A percentile compares a stretch with the other conserved stretches of the same genome.
These are phyloP conservation scores for Jacaranda mimosifolia DNA, from an alignment of 257 asterid species.

Conservation along the genomic window DNA sequence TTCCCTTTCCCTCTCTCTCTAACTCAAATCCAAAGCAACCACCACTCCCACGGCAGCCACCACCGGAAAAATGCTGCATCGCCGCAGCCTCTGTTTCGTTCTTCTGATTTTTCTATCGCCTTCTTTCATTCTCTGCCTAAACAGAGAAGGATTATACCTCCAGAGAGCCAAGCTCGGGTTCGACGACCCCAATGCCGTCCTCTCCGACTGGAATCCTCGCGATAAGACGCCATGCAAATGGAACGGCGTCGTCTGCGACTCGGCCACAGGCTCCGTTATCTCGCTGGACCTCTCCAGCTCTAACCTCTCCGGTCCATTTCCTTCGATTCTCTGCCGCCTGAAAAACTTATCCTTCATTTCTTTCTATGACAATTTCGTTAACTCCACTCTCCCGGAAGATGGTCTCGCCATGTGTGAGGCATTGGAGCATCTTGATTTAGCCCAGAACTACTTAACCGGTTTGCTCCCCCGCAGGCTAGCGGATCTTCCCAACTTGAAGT, in stretches of 20 bases:
- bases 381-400: slow-evolving; percentile 57
- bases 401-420: slow-evolving; percentile 57
- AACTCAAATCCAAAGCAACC: neutral
- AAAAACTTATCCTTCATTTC: slow-evolving; percentile 56
- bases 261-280: slow-evolving; percentile 47
- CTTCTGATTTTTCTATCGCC: slow-evolving; percentile 39
- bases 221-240: slow-evolving; percentile 73
- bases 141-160: slow-evolving; percentile 66
- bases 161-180: slow-evolving; percentile 62
- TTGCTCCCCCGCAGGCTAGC: slow-evolving; percentile 58
- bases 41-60: slow-evolving; percentile 11
- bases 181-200: slow-evolving; percentile 70
- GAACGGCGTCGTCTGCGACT: slow-evolving; percentile 74
- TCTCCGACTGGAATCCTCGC: slow-evolving; percentile 64
- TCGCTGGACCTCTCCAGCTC: slow-evolving; percentile 74
- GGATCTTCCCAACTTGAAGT: slow-evolving; percentile 59
- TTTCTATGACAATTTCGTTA: slow-evolving; percentile 66
- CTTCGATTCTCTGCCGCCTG: slow-evolving; percentile 67
- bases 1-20: slow-evolving; percentile 11
- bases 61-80: slow-evolving; percentile 29
- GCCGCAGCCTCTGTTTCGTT: slow-evolving; percentile 18
- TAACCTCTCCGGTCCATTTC: slow-evolving; percentile 79
- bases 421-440: slow-evolving; percentile 70
- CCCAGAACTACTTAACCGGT: slow-evolving; percentile 79
- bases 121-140: slow-evolving; percentile 46